phyloP scores from a whole-genome alignment of 345 rosid genomes.

The Raphanus raphanistrum region DNA sequence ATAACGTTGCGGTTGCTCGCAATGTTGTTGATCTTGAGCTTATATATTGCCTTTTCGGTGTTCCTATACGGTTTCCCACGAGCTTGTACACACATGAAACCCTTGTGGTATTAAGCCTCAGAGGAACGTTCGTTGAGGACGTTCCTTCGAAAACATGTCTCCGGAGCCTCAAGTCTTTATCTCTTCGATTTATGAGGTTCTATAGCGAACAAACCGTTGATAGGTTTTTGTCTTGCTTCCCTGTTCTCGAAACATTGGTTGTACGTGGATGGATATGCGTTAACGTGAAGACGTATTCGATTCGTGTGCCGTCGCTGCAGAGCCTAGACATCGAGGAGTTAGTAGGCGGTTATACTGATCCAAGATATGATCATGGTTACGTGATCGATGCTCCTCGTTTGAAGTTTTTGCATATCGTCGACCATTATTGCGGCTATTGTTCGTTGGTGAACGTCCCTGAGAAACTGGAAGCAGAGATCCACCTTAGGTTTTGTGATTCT shows the following conservation, averaged over 20 bases:
- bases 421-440: background rate
- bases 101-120: background rate
- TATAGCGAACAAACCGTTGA: background rate
- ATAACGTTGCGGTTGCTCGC: background rate
- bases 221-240: background rate
- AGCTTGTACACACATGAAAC: background rate
- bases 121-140: background rate
- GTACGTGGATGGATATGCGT: background rate
- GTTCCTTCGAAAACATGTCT: background rate
- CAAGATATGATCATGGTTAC: background rate
- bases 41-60: background rate
- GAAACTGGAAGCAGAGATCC: background rate
- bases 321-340: background rate
- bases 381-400: background rate
- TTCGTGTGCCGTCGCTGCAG: background rate
- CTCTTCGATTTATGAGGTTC: background rate
- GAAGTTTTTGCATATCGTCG: background rate
- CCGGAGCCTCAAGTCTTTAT: background rate
- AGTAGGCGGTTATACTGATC: background rate
- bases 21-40: background rate
- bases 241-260: background rate
- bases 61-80: background rate
- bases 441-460: background rate
- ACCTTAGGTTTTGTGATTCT: background rate
- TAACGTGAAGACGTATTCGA: background rate